Evolutionary conservation across 2,329 filamentous ascomycete species (phyloP).

Genomic region (Acrocalymma vagum): DNA sequence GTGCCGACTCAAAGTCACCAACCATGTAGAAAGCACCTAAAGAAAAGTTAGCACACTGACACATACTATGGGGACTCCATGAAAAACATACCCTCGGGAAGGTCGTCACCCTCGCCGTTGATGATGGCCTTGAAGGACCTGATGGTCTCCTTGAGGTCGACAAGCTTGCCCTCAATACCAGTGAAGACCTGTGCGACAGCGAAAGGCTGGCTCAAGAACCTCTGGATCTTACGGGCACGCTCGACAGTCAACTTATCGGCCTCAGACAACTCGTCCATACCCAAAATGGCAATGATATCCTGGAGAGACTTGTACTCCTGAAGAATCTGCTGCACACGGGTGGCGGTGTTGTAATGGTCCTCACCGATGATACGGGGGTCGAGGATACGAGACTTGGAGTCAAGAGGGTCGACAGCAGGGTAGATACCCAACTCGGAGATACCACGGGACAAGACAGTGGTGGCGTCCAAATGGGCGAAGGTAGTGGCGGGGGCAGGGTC

Average conservation of each 20-base stretch:
- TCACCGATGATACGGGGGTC: conserved; percentile 98
- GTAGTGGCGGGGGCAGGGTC: conserved; percentile 99
- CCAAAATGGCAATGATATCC: conserved; percentile 99
- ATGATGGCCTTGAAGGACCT: conserved; percentile 97
- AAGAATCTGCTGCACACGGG: conserved; percentile 97
- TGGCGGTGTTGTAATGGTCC: conserved; percentile 96
- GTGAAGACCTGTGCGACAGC: conserved; percentile 88
- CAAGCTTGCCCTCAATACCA: conserved; percentile 94
- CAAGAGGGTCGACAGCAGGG: conserved; percentile 98
- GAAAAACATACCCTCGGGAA: conserved; percentile 81
- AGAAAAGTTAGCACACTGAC: conserved; percentile 29
- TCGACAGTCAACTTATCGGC: conserved; percentile 99
- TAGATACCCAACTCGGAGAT: conserved; percentile 99
- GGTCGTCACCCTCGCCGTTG: conserved; percentile 90
- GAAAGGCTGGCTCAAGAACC: conserved; percentile 99
- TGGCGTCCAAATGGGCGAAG: conserved; percentile 99
- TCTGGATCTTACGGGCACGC: conserved; percentile 99
- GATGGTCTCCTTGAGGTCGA: conserved; percentile 99
- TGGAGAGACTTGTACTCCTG: conserved; percentile 99
- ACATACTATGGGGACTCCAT: conserved; percentile 28
- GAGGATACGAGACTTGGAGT: conserved; percentile 99
- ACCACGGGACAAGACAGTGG: conserved; percentile 99
- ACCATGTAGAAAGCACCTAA: conserved; percentile 92
- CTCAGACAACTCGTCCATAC: conserved; percentile 99
- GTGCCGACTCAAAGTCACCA: conserved; percentile 91